Evolutionary conservation across 2,329 filamentous ascomycete genomes (phyloP).

Genomic region (Xylariaceae sp.): DNA sequence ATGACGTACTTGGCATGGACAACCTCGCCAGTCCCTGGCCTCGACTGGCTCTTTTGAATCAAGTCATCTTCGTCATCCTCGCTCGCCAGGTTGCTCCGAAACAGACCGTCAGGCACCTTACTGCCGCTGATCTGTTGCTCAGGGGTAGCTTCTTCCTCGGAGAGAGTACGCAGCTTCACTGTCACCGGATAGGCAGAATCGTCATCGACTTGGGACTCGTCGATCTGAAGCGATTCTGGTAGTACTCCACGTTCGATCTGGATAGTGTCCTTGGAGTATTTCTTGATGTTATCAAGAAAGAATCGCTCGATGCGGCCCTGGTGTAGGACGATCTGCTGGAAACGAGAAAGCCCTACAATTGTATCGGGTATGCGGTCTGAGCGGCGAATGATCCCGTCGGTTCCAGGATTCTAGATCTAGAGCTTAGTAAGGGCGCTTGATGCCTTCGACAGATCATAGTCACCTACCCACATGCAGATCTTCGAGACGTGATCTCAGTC

Average conservation of each 20-base stretch:
- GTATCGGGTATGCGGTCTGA: conserved; percentile 60
- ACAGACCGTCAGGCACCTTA: conserved; percentile 50
- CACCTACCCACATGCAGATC: conserved; percentile 28
- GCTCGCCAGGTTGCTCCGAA: conserved; percentile 50
- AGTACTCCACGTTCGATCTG: conserved; percentile 57
- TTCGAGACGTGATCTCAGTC: too few species aligned
- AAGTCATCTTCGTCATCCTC: conserved; percentile 55
- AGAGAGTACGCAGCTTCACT: conserved; percentile 52
- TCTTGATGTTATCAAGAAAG: conserved; percentile 57
- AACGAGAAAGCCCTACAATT: conserved; percentile 55
- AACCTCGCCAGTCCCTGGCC: conserved; percentile 22
- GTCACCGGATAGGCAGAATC: conserved; percentile 55
- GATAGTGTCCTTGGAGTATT: conserved; percentile 44
- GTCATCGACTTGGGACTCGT: conserved; percentile 45
- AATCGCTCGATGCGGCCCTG: conserved; percentile 68
- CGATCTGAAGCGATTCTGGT: conserved; percentile 50
- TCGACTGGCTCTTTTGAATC: conserved; percentile 23
- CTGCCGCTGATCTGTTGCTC: conserved; percentile 29
- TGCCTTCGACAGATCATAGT: neutral
- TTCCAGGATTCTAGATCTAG: conserved; percentile 53
- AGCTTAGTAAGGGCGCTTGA: too few species aligned
- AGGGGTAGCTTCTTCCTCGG: conserved; percentile 53
- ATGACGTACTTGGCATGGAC: conserved; percentile 29
- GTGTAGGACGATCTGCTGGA: conserved; percentile 64
- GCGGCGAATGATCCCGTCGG: conserved; percentile 52